phyloP scores from a whole-genome alignment of 441 rosid species.

The Melastoma candidum region DNA sequence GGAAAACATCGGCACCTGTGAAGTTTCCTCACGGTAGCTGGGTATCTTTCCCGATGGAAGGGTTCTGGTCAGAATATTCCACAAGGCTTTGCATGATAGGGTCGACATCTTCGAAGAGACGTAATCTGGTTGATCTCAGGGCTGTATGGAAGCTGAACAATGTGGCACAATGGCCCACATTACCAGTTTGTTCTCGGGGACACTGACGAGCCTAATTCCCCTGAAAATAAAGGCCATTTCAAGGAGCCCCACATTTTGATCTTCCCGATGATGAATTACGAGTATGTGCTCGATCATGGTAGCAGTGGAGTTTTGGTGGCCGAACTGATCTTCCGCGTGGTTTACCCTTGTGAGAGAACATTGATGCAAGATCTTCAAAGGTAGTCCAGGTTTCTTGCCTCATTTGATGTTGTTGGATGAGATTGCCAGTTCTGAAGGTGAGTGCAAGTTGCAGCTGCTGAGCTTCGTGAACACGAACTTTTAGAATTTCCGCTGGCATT shows the following conservation, averaged over 20 bases:
- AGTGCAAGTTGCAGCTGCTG: slow-evolving; percentile 21
- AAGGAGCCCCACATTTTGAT: slow-evolving; percentile 25
- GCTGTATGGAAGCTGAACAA: slow-evolving; percentile 26
- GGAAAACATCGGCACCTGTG: too few species aligned
- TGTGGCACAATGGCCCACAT: slow-evolving; percentile 17
- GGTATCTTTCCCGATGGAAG: slow-evolving; percentile 17
- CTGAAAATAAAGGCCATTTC: slow-evolving; percentile 12
- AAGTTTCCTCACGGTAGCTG: too few species aligned
- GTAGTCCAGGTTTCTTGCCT: slow-evolving; percentile 15
- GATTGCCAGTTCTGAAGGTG: slow-evolving; percentile 14
- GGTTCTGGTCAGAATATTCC: slow-evolving; percentile 32
- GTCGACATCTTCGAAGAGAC: not conserved
- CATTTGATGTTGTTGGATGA: slow-evolving; percentile 6
- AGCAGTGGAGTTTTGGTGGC: not conserved
- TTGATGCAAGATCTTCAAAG: slow-evolving; percentile 21
- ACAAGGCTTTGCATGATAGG: slow-evolving; percentile 32
- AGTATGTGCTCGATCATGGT: slow-evolving; percentile 13
- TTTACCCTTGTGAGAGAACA: slow-evolving; percentile 5
- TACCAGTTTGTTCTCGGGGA: slow-evolving; percentile 29
- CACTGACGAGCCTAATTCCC: slow-evolving; percentile 22
- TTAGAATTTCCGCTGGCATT: slow-evolving; percentile 4
- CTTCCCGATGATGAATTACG: slow-evolving; percentile 21
- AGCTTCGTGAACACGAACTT: slow-evolving; percentile 10
- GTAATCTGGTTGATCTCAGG: slow-evolving; percentile 1
- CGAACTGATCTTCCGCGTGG: slow-evolving; percentile 7